Evolutionary conservation across 2,329 filamentous ascomycete genomes (phyloP).

Genomic region (Pseudogymnoascus destructans): DNA sequence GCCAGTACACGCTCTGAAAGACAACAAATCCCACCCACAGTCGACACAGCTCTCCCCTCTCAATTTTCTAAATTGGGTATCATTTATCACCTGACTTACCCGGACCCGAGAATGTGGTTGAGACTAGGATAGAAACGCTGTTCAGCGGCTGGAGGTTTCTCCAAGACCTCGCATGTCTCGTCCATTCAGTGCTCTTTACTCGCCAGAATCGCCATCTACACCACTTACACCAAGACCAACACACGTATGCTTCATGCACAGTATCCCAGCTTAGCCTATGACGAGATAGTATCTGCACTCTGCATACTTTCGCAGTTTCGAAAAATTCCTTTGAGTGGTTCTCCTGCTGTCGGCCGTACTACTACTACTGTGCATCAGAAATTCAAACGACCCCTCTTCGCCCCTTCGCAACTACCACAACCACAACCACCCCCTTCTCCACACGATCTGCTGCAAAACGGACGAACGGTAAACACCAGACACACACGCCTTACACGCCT

Average conservation of each 20-base stretch:
- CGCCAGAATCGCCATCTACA: not conserved
- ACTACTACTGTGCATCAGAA: conserved; percentile 5
- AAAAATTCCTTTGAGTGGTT: not conserved
- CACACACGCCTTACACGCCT: not conserved
- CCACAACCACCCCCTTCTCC: not conserved
- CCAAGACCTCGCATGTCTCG: conserved; percentile 1
- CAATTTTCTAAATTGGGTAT: not conserved
- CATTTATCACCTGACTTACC: conserved; percentile 6
- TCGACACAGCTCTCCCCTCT: not conserved
- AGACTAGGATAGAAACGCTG: conserved; percentile 3
- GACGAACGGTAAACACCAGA: not conserved
- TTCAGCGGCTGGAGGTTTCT: conserved; percentile 3
- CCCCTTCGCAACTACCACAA: not conserved
- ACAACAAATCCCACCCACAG: not conserved
- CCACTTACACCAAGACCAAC: not conserved
- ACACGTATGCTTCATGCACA: conserved; percentile 6
- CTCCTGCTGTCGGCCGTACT: not conserved
- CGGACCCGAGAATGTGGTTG: conserved; percentile 5
- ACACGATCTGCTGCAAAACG: conserved; percentile 1
- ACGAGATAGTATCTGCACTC: not conserved
- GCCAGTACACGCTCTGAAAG: not conserved
- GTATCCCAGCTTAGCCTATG: conserved; percentile 1
- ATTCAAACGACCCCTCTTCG: not conserved
- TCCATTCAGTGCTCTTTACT: not conserved
- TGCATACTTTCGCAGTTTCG: not conserved